Evolutionary conservation across 1,284 basidiomycete genomes (phyloP).

Genomic region (Naganishia albida): DNA sequence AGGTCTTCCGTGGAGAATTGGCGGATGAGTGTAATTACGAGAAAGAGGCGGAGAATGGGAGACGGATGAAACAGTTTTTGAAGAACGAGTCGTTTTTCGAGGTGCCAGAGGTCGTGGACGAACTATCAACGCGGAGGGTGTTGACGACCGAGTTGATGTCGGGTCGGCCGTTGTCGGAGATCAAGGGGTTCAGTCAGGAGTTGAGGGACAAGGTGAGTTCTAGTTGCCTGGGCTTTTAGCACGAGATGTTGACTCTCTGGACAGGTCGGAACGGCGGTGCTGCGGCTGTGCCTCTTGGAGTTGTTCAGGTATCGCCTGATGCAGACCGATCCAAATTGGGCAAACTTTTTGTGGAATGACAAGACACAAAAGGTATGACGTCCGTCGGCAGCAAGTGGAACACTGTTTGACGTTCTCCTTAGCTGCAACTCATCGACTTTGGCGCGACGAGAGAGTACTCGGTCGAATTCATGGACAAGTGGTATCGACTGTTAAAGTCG

Average conservation of each 20-base stretch:
- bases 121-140: slow-evolving; percentile 75
- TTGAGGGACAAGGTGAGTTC: slow-evolving; percentile 71
- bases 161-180: slow-evolving; percentile 74
- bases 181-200: slow-evolving; percentile 63
- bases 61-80: slow-evolving; percentile 64
- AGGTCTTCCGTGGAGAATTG: slow-evolving; percentile 87
- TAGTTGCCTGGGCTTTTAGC: background rate
- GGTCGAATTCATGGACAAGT: slow-evolving; percentile 83
- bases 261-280: slow-evolving; percentile 78
- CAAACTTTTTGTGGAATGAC: slow-evolving; percentile 89
- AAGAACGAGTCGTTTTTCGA: slow-evolving; percentile 69
- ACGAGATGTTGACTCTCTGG: background rate
- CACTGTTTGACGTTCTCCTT: background rate
- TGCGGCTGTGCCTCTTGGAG: slow-evolving; percentile 86
- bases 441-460: slow-evolving; percentile 89
- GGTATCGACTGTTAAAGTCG: slow-evolving; percentile 76
- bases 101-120: slow-evolving; percentile 77
- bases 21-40: slow-evolving; percentile 91
- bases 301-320: slow-evolving; percentile 88
- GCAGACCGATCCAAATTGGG: slow-evolving; percentile 99
- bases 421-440: slow-evolving; percentile 93
- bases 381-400: background rate
- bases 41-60: slow-evolving; percentile 78
- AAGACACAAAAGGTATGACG: slow-evolving; percentile 20
- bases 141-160: slow-evolving; percentile 86